These are phyloP conservation scores for Papilionanthe hybrid DNA, from an alignment of 116 monocot genomes.

Conservation along the genomic window DNA sequence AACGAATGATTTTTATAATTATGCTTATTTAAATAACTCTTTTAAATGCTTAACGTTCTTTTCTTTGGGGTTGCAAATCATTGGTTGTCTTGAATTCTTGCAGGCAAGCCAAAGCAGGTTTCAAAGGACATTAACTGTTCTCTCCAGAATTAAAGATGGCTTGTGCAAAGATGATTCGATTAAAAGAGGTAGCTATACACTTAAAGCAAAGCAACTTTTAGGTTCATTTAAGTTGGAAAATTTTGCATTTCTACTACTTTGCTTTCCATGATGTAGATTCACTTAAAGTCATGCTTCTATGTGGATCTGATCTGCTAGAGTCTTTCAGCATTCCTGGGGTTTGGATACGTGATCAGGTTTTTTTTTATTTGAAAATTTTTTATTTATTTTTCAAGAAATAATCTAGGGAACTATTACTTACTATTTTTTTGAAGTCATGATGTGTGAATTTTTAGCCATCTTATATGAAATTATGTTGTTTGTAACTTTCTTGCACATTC, in stretches of 20 bases:
- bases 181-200: conserved; percentile 33
- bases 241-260: not conserved
- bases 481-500: not conserved
- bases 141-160: conserved; percentile 52
- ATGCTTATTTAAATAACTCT: conserved; percentile 1
- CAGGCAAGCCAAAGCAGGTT: conserved; percentile 76
- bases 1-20: not conserved
- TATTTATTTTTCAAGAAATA: not conserved
- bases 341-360: conserved; percentile 93
- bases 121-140: conserved; percentile 62
- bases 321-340: conserved; percentile 77
- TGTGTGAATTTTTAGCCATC: conserved; percentile 1
- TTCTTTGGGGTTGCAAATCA: not conserved
- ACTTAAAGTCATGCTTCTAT: conserved; percentile 88
- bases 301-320: conserved; percentile 92
- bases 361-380: not conserved
- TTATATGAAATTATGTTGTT: not conserved
- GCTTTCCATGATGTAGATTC: conserved; percentile 33
- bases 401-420: not conserved
- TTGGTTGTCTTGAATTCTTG: not conserved
- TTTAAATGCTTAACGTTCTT: not conserved
- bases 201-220: not conserved
- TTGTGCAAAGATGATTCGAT: conserved; percentile 33
- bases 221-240: not conserved
- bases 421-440: not conserved